phyloP scores from a whole-genome alignment of 495 filamentous ascomycete species.

The Hypoxylon trugodes region DNA sequence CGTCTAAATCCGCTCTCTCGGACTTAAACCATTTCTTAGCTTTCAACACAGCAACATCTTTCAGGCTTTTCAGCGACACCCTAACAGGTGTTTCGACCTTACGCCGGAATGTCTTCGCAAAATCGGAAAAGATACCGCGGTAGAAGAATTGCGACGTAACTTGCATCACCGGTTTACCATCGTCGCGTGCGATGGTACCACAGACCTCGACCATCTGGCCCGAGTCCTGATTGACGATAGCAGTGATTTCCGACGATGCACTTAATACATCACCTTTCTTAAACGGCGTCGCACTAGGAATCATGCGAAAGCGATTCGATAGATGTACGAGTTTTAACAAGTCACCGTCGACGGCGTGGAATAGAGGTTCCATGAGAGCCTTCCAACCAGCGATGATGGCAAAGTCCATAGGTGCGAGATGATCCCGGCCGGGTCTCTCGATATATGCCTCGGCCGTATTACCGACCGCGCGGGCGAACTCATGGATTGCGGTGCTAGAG shows the following conservation, averaged over 20 bases:
- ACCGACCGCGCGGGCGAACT: conserved; percentile 89
- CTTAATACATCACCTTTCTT: conserved; percentile 83
- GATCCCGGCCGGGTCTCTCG: conserved; percentile 83
- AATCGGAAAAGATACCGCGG: conserved; percentile 82
- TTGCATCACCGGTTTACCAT: conserved; percentile 80
- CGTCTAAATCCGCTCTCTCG: conserved; percentile 65
- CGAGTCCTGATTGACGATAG: conserved; percentile 87
- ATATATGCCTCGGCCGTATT: conserved; percentile 92
- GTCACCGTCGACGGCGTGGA: conserved; percentile 87
- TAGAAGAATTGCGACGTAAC: conserved; percentile 91
- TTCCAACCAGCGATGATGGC: conserved; percentile 93
- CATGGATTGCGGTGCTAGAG: conserved; percentile 79
- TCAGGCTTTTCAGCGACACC: conserved; percentile 72
- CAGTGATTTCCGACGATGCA: conserved; percentile 85
- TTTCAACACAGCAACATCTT: conserved; percentile 84
- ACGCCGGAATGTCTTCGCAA: conserved; percentile 87
- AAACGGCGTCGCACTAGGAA: conserved; percentile 81
- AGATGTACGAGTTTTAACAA: conserved; percentile 84
- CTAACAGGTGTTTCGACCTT: conserved; percentile 86
- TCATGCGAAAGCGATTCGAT: conserved; percentile 89
- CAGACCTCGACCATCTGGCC: conserved; percentile 94
- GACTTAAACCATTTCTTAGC: conserved; percentile 91
- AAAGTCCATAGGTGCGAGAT: conserved; percentile 90
- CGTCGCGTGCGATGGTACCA: conserved; percentile 78
- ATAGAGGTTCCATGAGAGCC: conserved; percentile 89